Evolutionary conservation across 805 yeast genomes (phyloP), one percentile per base, ranked within the genome.

Genomic region (Maudiozyma barnettii): DNA sequence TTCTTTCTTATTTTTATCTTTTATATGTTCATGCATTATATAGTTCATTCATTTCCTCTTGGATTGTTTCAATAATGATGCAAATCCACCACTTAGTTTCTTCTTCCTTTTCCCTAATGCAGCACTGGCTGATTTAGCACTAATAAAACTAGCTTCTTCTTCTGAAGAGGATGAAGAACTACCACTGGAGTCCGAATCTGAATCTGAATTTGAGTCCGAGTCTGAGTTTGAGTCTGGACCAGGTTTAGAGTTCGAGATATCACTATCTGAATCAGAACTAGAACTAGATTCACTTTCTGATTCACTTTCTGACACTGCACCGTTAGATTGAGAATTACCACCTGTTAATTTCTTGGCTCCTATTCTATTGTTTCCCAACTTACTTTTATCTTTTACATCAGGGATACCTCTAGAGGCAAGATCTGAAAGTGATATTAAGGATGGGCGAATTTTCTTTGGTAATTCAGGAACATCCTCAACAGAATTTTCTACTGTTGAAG

Each of bases 401-500:
- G 89, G 89, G 12, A 82, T 73, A 4, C 86, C 88, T 45, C 81
- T 69, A n/a, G 74, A 70, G 4, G 74, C 80, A 49, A 82, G 65
- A 50, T 81, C 84, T 3, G 78, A 74, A 30, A 82, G 63, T 0
- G 84, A 76, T 45, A 69, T 68, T 46, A 78, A 69, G 0, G 81
- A 75, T 9, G 65, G 59, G 31, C 70, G 65, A 14, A 63, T 53
- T 40, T 58, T 64, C 26, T 60, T 60, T 7, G 64, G 60, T 19
- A 58, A 49, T 16, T 54, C 54, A 14, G 53, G 48, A 21, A 52
- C 39, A 37, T 54, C 54, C 12, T 52, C 49, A 19, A 51, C 36
- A 37, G 56, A 49, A 33, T 41, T 46, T 18, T 37, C 40, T 1
- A 20, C 3, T 10, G 16, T 16, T 19, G 40, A 4, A 19, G 21